Conservation (phyloP, 1,284 basidiomycete genomes). For the Moesziomyces antarcticus region DNA sequence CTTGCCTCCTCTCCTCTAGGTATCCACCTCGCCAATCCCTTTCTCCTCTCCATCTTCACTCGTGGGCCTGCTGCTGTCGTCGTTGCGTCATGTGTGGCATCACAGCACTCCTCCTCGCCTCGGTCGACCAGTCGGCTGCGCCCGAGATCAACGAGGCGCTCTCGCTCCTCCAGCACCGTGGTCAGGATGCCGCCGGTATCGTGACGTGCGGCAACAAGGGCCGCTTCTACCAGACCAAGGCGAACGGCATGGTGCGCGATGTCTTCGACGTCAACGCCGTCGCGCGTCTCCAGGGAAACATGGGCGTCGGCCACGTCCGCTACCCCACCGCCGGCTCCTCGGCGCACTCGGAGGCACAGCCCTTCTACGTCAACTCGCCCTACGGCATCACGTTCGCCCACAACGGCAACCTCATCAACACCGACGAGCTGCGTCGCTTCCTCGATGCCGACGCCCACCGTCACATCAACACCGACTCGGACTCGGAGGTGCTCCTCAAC, state of each 20-base stretch:
- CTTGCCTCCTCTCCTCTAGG: conserved; percentile 31
- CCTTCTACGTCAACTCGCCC: conserved; percentile 99
- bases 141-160: conserved; percentile 68
- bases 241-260: conserved; percentile 99
- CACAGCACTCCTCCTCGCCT: conserved; percentile 62
- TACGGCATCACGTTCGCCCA: conserved; percentile 98
- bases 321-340: conserved; percentile 97
- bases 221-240: conserved; percentile 97
- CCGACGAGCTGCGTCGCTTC: conserved; percentile 82
- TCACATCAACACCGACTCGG: conserved; percentile 98
- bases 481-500: conserved; percentile 96
- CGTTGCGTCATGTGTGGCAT: conserved; percentile 64
- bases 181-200: conserved; percentile 98
- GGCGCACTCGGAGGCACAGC: conserved; percentile 95
- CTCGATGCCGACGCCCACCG: conserved; percentile 97
- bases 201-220: conserved; percentile 96
- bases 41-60: conserved; percentile 7
- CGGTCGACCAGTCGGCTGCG: conserved; percentile 48
- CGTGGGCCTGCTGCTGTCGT: background rate
- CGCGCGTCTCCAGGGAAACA: conserved; percentile 83
- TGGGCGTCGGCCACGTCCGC: conserved; percentile 92
- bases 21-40: conserved; percentile 31
- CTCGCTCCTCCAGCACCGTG: conserved; percentile 70
- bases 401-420: conserved; percentile 99
- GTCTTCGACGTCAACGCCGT: conserved; percentile 88